Evolutionary conservation across 2,329 filamentous ascomycete genomes (phyloP), one percentile per base, ranked within the genome.

Genomic region (Beauveria bassiana): DNA sequence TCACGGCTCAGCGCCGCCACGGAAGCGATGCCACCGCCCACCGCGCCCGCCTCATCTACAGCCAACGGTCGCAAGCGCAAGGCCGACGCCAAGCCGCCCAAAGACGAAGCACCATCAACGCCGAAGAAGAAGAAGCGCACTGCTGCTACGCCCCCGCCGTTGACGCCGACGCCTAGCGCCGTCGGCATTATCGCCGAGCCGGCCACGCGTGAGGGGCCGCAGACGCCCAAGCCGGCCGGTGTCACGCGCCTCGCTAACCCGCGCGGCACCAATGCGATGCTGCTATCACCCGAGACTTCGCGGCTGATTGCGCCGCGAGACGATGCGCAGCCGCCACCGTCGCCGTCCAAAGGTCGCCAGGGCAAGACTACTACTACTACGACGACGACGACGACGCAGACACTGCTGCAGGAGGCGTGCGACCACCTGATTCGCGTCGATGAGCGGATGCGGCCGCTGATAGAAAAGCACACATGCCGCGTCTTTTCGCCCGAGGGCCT

Each of bases 401-500:
- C 83, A 56, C 75, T 97, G 18, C 81, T 98, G 2, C 81, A 89
- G 47, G 82, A 91, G 68, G 93, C 91, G 3, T 85, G 87, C 65
- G 83, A 83, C 9, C 88, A 96, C 73, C 78, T 98, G 7, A 81
- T 93, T 66, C 79, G 78, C 18, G 81, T 89, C 5, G 93, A 97
- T 67, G 78, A 86, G 10, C 86, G 86, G 42, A 82, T 97, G 70
- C 82, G 85, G 68, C 78, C 83, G 0, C 74, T 96, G 20, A 85
- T 97, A 54, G 86, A 90, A 62, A 83, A 85, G 62, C 82, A 96
- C 70, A 84, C 83, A 64, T 98, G 93, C 73, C 81, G 80, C 60
- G 76, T 95, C 18, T 98, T 98, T 75, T 89, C 87, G 1, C 83
- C 91, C 0, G 87, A 89, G 65, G 91, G 92, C 0, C 77, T 98